Conservation (phyloP, 306 rosid genomes). For the Rosa multiflora region DNA sequence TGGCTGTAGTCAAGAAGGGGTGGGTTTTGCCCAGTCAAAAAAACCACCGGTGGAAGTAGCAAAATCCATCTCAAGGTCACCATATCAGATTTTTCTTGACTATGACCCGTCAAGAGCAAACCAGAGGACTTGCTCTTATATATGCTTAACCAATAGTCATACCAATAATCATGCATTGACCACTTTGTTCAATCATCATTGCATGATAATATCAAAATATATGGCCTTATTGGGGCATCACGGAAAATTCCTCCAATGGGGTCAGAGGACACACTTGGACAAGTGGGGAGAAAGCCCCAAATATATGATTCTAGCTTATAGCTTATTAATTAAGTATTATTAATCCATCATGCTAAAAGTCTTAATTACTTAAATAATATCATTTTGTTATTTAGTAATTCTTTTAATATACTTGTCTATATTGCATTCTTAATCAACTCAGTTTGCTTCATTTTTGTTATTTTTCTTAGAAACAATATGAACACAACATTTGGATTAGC, state of each 20-base stretch:
- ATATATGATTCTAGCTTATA: background rate
- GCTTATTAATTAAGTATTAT: background rate
- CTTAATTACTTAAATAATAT: background rate
- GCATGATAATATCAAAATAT: background rate
- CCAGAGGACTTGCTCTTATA: background rate
- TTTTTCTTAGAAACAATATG: background rate
- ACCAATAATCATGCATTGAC: background rate
- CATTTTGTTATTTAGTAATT: background rate
- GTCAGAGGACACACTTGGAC: background rate
- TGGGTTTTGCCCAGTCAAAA: no score
- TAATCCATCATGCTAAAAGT: background rate
- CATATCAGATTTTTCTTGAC: no score
- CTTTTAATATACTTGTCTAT: background rate
- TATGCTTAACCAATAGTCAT: background rate
- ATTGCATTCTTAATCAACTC: background rate
- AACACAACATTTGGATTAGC: background rate
- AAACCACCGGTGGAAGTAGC: no score
- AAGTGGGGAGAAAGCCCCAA: background rate
- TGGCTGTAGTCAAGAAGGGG: no score
- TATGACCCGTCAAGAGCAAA: no score
- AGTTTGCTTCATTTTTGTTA: no score
- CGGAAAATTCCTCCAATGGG: background rate
- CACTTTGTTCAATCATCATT: background rate
- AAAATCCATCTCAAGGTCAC: no score
- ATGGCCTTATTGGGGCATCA: background rate